phyloP scores from a whole-genome alignment of 139 green algal species.

The Dunaliella primolecta region DNA sequence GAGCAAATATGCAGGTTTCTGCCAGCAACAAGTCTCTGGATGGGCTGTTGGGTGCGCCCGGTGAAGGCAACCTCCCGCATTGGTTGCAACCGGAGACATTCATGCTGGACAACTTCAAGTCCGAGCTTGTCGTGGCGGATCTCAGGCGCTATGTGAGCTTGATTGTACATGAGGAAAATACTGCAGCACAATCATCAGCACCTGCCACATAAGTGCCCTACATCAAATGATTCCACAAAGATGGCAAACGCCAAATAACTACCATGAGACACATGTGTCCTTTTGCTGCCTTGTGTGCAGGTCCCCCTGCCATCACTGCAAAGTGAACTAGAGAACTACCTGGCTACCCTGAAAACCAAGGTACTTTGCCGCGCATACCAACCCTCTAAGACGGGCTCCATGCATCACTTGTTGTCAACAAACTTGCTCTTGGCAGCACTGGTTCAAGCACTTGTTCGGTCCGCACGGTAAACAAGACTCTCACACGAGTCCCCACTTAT shows the following conservation, averaged over 20 bases:
- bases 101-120: conserved; percentile 60
- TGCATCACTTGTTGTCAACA: too few relatives aligned
- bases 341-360: conserved; percentile 70
- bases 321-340: conserved; percentile 71
- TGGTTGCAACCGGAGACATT: conserved; percentile 87
- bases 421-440: too few relatives aligned
- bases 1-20: background rate
- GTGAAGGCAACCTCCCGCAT: background rate
- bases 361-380: too few relatives aligned
- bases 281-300: conserved; percentile 39
- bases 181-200: too few relatives aligned
- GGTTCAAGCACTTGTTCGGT: too few relatives aligned
- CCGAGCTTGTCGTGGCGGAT: conserved; percentile 73
- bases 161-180: background rate
- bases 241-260: background rate
- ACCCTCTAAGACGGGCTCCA: too few relatives aligned
- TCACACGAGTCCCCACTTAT: too few relatives aligned
- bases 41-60: background rate
- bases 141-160: conserved; percentile 71
- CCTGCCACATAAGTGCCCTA: too few relatives aligned
- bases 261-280: too few relatives aligned
- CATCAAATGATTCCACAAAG: too few relatives aligned
- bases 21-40: background rate
- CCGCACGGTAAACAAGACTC: too few relatives aligned
- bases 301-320: conserved; percentile 83